Evolutionary conservation across 768 basidiomycete species (phyloP).

Genomic region (Chiua virens): DNA sequence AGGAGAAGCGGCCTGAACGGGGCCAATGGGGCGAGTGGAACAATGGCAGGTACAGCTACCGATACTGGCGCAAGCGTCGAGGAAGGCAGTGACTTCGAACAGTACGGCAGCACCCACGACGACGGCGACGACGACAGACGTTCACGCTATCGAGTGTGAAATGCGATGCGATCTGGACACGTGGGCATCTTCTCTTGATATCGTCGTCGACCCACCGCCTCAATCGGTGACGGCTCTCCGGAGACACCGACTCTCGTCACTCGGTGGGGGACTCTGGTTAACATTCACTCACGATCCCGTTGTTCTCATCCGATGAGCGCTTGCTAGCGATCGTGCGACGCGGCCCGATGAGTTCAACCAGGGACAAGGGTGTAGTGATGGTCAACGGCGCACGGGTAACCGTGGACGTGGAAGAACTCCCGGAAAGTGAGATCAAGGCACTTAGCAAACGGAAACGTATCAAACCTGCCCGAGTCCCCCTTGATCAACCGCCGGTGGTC

Average conservation of each 20-base stretch:
- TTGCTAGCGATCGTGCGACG: slow-evolving; percentile 73
- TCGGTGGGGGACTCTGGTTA: slow-evolving; percentile 93
- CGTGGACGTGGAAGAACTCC: slow-evolving; percentile 87
- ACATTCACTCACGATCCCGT: slow-evolving; percentile 84
- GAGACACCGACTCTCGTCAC: slow-evolving; percentile 80
- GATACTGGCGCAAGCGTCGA: slow-evolving; percentile 18
- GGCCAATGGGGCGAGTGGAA: slow-evolving; percentile 16
- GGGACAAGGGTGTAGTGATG: slow-evolving; percentile 81
- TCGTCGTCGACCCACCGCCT: slow-evolving; percentile 92
- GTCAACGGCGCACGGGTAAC: slow-evolving; percentile 84
- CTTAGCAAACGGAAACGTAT: slow-evolving; percentile 83
- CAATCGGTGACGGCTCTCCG: slow-evolving; percentile 78
- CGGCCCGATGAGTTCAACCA: slow-evolving; percentile 51
- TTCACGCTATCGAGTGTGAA: slow-evolving; percentile 79
- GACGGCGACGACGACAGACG: slow-evolving; percentile 16
- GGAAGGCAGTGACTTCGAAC: neutral
- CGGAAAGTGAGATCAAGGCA: slow-evolving; percentile 82
- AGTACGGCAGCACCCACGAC: neutral
- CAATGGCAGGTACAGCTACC: neutral
- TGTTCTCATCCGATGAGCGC: slow-evolving; percentile 76
- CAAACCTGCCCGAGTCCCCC: slow-evolving; percentile 81
- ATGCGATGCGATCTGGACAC: slow-evolving; percentile 90
- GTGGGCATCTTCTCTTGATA: slow-evolving; percentile 81
- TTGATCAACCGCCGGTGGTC: slow-evolving; percentile 90
- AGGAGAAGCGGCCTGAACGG: slow-evolving; percentile 38